A percentile compares a stretch with the other conserved stretches of the same genome.
Evolutionary conservation across 1,139 yeast genomes (phyloP).

Genomic region (Kodamaea sp.): DNA sequence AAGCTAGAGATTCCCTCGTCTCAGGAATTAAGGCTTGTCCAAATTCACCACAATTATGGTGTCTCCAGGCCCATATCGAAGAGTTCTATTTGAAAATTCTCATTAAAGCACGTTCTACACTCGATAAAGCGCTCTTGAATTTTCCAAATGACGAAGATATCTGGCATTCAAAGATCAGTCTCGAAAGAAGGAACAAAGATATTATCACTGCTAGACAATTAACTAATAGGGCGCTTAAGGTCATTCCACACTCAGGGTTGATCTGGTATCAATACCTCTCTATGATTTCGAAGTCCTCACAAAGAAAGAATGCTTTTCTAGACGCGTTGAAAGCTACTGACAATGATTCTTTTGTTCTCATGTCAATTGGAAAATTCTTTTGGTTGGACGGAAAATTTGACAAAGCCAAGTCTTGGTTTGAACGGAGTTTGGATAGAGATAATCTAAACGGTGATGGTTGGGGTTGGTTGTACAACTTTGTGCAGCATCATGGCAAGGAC

Average conservation of each 20-base stretch:
- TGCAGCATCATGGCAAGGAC: conserved; percentile 22
- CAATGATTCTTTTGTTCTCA: conserved; percentile 59
- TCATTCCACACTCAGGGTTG: conserved; percentile 57
- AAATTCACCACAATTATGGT: conserved; percentile 53
- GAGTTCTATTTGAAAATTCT: conserved; percentile 37
- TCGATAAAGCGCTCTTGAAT: conserved; percentile 66
- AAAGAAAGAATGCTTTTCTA: conserved; percentile 63
- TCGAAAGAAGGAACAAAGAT: conserved; percentile 59
- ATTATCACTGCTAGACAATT: conserved; percentile 54
- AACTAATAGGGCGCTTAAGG: conserved; percentile 60
- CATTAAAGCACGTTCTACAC: conserved; percentile 67
- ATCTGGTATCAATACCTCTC: conserved; percentile 65
- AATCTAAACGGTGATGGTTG: conserved; percentile 71
- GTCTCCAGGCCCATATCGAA: conserved; percentile 51
- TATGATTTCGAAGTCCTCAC: conserved; percentile 52
- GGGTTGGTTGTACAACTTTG: conserved; percentile 62
- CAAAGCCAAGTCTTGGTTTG: conserved; percentile 76
- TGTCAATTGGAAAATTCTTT: conserved; percentile 67
- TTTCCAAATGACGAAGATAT: conserved; percentile 52
- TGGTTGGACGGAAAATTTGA: conserved; percentile 66
- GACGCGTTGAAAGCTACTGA: conserved; percentile 73
- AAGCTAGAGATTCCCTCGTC: conserved; percentile 51
- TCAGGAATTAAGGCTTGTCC: conserved; percentile 54
- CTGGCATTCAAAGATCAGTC: conserved; percentile 58
- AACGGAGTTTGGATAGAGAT: conserved; percentile 58